A percentile compares a stretch with the other conserved stretches of the same genome.
Conservation (phyloP, 768 basidiomycete species). For the Trametes cubensis region DNA sequence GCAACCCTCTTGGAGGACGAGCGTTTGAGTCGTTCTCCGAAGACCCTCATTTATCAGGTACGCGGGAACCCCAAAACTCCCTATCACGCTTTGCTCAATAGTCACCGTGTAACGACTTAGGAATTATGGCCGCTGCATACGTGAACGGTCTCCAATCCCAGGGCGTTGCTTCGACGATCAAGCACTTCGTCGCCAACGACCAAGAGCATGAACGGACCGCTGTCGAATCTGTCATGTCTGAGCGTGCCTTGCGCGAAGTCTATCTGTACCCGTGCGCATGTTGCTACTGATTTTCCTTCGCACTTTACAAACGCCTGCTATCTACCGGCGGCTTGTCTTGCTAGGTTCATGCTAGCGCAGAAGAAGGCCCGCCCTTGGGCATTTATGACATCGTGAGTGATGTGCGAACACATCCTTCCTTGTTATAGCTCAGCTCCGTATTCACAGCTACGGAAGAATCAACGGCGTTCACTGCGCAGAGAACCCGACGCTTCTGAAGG, state of each 20-base stretch:
- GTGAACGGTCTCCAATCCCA: slow-evolving; percentile 68
- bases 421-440: slow-evolving; percentile 20
- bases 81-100: too few relatives aligned
- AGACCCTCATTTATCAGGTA: slow-evolving; percentile 68
- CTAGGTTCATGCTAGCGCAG: slow-evolving; percentile 72
- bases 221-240: slow-evolving; percentile 63
- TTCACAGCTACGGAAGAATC: slow-evolving; percentile 45
- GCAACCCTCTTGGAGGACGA: slow-evolving; percentile 61
- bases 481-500: slow-evolving; percentile 43
- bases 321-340: slow-evolving; percentile 4
- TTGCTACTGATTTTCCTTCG: not conserved
- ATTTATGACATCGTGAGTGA: slow-evolving; percentile 62
- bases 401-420: not conserved
- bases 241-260: slow-evolving; percentile 68
- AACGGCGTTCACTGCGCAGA: slow-evolving; percentile 49
- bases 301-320: not conserved
- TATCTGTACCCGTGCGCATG: slow-evolving; percentile 66
- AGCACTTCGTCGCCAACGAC: slow-evolving; percentile 76
- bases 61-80: not conserved
- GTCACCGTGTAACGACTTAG: slow-evolving; percentile 33
- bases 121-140: slow-evolving; percentile 64
- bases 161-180: slow-evolving; percentile 71
- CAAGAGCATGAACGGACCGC: slow-evolving; percentile 73
- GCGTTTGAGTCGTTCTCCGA: slow-evolving; percentile 76
- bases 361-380: slow-evolving; percentile 62